phyloP scores from a whole-genome alignment of 2,329 filamentous ascomycete genomes.

The Alternaria sp. region DNA sequence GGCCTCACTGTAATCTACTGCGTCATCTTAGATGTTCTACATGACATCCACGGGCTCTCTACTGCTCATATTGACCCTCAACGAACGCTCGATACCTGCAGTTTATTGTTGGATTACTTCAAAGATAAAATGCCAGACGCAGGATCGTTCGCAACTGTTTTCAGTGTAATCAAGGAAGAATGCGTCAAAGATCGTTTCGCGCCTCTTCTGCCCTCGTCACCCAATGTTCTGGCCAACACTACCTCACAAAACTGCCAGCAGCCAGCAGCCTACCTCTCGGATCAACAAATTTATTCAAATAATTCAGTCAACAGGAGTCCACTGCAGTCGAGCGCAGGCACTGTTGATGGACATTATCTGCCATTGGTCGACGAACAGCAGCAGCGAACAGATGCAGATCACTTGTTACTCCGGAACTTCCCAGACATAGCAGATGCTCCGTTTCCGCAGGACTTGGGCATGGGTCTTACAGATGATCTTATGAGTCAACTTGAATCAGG shows the following conservation, averaged over 20 bases:
- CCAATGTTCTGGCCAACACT: not conserved
- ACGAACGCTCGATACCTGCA: constrained; percentile 24
- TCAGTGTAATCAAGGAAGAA: constrained; percentile 37
- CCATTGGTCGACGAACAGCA: not conserved
- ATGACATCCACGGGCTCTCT: constrained; percentile 13
- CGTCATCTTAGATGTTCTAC: constrained; percentile 38
- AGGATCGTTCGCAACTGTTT: constrained; percentile 37
- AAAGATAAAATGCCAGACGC: constrained; percentile 38
- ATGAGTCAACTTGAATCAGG: constrained; percentile 43
- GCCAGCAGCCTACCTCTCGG: not conserved
- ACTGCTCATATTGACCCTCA: constrained; percentile 12
- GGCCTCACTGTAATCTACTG: constrained; percentile 46
- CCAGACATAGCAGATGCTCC: not conserved
- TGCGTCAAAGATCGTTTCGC: constrained; percentile 20
- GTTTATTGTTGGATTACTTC: constrained; percentile 36
- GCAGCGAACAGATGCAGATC: not conserved
- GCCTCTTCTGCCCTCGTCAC: not conserved
- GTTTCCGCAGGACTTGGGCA: constrained; percentile 5
- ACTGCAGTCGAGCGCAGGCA: not conserved
- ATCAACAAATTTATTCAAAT: not conserved
- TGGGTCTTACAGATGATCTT: constrained; percentile 25
- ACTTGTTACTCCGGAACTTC: not conserved
- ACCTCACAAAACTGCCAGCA: not conserved
- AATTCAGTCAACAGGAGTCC: not conserved
- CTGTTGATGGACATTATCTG: not conserved